These are phyloP conservation scores for Gentiana dahurica DNA, from an alignment of 257 asterid genomes.

Conservation along the genomic window DNA sequence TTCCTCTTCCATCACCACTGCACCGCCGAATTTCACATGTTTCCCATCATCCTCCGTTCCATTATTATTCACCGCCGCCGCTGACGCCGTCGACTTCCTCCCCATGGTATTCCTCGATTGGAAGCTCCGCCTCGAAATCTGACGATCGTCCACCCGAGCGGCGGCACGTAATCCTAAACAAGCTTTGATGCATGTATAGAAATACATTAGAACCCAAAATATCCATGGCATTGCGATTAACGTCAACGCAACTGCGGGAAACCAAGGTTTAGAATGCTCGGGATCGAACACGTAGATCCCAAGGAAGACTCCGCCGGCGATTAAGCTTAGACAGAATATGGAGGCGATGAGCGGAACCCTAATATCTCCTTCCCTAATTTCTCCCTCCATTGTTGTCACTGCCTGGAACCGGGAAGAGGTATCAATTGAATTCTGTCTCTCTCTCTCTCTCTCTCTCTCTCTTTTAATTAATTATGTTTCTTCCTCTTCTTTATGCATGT, in stretches of 20 bases:
- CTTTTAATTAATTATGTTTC: not conserved
- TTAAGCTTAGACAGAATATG: constrained; percentile 45
- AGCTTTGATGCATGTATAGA: constrained; percentile 43
- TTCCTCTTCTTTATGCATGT: not conserved
- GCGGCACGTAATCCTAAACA: constrained; percentile 13
- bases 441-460: not conserved
- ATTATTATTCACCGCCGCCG: not conserved
- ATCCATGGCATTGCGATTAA: constrained; percentile 68
- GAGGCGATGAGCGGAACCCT: constrained; percentile 47
- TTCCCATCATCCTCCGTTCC: not conserved
- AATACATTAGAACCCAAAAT: constrained; percentile 52
- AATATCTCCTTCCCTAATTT: constrained; percentile 43
- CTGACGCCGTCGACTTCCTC: constrained; percentile 1
- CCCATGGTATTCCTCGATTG: constrained; percentile 1
- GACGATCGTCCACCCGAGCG: not conserved
- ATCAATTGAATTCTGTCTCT: not conserved
- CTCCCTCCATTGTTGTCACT: constrained; percentile 12
- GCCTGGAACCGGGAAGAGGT: not conserved
- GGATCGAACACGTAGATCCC: constrained; percentile 40
- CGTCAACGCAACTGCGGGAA: constrained; percentile 41
- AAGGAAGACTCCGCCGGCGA: constrained; percentile 54
- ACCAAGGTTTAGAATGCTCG: constrained; percentile 45
- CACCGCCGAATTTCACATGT: constrained; percentile 1
- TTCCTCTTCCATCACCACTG: not conserved
- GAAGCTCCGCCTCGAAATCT: constrained; percentile 4